Base-by-base conservation (phyloP, 75 land plant genomes). In the Selaginella moellendorffii region DNA sequence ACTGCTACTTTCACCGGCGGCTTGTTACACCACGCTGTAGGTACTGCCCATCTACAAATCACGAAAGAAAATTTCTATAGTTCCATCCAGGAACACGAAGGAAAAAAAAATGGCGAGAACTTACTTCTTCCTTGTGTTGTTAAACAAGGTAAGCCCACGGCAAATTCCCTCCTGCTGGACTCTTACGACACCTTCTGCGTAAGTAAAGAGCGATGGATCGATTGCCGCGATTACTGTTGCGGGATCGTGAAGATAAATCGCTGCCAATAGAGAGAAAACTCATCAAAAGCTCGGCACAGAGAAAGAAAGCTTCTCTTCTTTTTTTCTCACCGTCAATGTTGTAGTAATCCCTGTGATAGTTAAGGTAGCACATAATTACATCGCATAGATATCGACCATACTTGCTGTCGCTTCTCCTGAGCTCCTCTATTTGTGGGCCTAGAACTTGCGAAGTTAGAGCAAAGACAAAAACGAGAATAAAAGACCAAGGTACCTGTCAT, bases 211-310 rank as follows among this genome's bases (percentile, higher is more conserved):
- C 31, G 90, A 83, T 18, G 97, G 87, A 67, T 85, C 60, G 12
- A 92, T 67, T 24, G 90, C 96, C 58, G 85, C 97, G 66, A 89
- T 75, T 70, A 88, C 63, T 2, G 85, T 66, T 53, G 85, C 58
- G 19, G 97, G 97, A 71, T 92, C 97, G 71, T 92, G 97, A 73
- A 92, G 83, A 67, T 85, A 92, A 42, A 83, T 95, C 8, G 91
- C 97, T 92, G 80, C 65, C 86, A 31, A 46, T n/a, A n/a, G n/a
- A n/a, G n/a, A n/a, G n/a, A n/a, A n/a, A n/a, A n/a, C n/a, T n/a
- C n/a, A n/a, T n/a, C n/a, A n/a, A n/a, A n/a, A n/a, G n/a, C n/a
- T n/a, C n/a, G n/a, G n/a, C n/a, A n/a, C n/a, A n/a, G n/a, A n/a
- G n/a, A n/a, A n/a, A n/a, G n/a, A n/a, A n/a, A n/a, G n/a, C n/a